These are phyloP conservation scores for Solanum hybrid DNA, from an alignment of 305 asterid species.

Conservation along the genomic window DNA sequence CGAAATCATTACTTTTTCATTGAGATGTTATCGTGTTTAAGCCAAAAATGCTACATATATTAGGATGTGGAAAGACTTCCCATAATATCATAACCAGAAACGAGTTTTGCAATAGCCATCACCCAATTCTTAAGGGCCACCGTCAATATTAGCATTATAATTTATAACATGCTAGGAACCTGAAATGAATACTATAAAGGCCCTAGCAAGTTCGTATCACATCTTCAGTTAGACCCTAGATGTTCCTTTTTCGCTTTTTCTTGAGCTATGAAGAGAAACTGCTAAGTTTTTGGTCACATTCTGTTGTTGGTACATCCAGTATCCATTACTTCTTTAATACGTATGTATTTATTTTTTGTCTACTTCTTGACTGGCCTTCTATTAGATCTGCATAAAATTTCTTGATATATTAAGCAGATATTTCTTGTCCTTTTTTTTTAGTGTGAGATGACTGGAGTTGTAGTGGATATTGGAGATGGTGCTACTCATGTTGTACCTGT, in stretches of 20 bases:
- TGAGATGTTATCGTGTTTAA: background rate
- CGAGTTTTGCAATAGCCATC: background rate
- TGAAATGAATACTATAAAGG: background rate
- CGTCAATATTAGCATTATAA: background rate
- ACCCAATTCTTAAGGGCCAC: background rate
- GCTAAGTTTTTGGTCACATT: background rate
- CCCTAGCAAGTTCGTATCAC: background rate
- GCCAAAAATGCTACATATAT: background rate
- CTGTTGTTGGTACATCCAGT: background rate
- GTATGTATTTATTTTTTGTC: background rate
- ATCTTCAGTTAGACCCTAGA: background rate
- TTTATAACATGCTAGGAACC: background rate
- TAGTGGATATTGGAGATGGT: slow-evolving; percentile 94
- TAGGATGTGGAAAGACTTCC: background rate
- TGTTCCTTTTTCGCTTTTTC: background rate
- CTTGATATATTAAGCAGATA: background rate
- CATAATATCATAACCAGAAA: background rate
- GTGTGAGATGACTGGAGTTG: slow-evolving; percentile 99
- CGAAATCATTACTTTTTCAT: background rate
- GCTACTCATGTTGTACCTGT: slow-evolving; percentile 97
- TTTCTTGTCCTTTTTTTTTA: slow-evolving; percentile 16
- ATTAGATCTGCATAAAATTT: background rate
- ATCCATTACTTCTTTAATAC: background rate
- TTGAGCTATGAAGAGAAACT: background rate
- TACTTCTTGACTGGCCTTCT: background rate